These are phyloP conservation scores for Penicillium soppii DNA, from an alignment of 495 filamentous ascomycete species.

Conservation along the genomic window DNA sequence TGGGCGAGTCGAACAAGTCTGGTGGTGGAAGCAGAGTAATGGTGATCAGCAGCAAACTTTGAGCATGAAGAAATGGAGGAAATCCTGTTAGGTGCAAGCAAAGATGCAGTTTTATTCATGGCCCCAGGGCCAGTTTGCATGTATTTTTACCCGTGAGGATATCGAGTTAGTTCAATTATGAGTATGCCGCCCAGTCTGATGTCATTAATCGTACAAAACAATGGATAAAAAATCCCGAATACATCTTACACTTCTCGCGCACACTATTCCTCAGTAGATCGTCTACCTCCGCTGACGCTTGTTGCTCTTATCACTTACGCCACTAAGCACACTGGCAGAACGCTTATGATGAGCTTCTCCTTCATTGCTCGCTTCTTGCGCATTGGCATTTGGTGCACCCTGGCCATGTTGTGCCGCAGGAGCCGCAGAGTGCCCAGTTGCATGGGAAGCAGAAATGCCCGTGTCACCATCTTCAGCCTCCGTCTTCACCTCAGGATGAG, in stretches of 20 bases:
- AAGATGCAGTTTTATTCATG: conserved; percentile 2
- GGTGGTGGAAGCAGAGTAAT: conserved; percentile 8
- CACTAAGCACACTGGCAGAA: conserved; percentile 73
- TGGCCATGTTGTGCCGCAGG: neutral
- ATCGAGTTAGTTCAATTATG: conserved; percentile 11
- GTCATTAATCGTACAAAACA: conserved; percentile 43
- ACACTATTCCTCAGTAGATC: conserved; percentile 1
- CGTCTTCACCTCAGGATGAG: conserved; percentile 37
- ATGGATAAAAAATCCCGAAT: conserved; percentile 16
- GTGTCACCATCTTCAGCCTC: conserved; percentile 33
- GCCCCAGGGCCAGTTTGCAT: neutral
- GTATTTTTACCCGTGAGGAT: neutral
- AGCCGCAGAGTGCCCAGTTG: conserved; percentile 5
- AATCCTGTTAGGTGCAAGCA: neutral
- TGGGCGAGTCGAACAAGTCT: conserved; percentile 27
- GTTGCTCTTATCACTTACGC: conserved; percentile 63
- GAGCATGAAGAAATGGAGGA: neutral
- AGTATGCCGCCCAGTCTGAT: conserved; percentile 16
- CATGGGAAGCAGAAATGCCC: conserved; percentile 17
- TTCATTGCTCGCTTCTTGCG: conserved; percentile 20
- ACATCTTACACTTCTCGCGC: conserved; percentile 11
- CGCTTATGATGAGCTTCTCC: conserved; percentile 57
- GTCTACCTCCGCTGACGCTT: conserved; percentile 70
- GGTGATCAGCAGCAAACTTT: neutral
- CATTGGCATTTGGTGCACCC: conserved; percentile 12